These are phyloP conservation scores for Podaxis sp. DNA, from an alignment of 768 basidiomycete genomes.

Conservation along the genomic window DNA sequence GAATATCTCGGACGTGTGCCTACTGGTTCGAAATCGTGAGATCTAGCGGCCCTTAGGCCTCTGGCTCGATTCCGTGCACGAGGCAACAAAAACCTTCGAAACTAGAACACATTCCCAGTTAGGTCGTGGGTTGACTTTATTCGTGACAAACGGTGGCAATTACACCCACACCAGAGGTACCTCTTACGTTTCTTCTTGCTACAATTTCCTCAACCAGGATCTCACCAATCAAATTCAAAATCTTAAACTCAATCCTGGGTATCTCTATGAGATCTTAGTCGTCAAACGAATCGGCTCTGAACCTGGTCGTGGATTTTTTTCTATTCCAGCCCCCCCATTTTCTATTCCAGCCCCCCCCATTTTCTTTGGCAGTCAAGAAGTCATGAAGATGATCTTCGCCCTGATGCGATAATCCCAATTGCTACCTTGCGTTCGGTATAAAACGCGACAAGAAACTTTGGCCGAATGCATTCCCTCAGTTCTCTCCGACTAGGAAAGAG, in stretches of 20 bases:
- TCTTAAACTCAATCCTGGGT: constrained; percentile 6
- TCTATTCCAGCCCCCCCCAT: constrained; percentile 21
- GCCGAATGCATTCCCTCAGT: background rate
- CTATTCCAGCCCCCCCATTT: constrained; percentile 20
- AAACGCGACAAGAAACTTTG: constrained; percentile 15
- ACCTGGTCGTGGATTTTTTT: background rate
- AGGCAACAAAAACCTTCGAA: constrained; percentile 6
- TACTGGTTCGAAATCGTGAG: constrained; percentile 11
- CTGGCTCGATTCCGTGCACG: constrained; percentile 8
- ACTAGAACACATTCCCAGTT: constrained; percentile 6
- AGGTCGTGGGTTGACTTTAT: constrained; percentile 4
- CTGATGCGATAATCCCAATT: constrained; percentile 21
- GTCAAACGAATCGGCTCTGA: background rate
- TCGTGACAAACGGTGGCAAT: constrained; percentile 22
- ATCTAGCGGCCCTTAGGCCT: background rate
- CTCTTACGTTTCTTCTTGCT: constrained; percentile 6
- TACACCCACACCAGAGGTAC: constrained; percentile 15
- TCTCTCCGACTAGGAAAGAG: background rate
- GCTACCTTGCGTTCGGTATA: constrained; percentile 25
- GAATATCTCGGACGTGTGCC: background rate
- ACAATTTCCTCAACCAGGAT: background rate
- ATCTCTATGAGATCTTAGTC: constrained; percentile 3
- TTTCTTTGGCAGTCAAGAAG: constrained; percentile 23
- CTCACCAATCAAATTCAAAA: constrained; percentile 6
- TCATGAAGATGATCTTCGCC: constrained; percentile 21